phyloP scores from a whole-genome alignment of 257 asterid genomes.

The Rauvolfia tetraphylla region DNA sequence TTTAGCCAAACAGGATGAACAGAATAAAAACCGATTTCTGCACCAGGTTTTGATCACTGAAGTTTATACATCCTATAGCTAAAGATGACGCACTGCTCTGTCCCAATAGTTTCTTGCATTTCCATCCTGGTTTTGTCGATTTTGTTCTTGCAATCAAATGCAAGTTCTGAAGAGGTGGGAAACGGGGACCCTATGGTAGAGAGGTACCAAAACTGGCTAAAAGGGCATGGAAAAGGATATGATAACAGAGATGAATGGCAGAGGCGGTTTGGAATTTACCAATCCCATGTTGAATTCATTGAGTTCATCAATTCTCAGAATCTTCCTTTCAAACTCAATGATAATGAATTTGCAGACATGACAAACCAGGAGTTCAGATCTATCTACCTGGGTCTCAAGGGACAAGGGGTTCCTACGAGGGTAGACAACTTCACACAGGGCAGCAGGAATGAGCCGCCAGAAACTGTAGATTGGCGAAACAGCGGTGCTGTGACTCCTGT shows the following conservation, averaged over 20 bases:
- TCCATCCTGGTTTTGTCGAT: constrained; percentile 24
- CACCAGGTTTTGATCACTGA: constrained; percentile 1
- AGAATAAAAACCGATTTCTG: background rate
- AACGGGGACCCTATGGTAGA: constrained; percentile 17
- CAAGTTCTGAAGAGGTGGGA: constrained; percentile 9
- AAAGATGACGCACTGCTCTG: constrained; percentile 26
- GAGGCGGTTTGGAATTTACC: constrained; percentile 53
- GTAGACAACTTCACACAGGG: background rate
- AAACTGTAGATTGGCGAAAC: constrained; percentile 61
- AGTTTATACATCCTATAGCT: background rate
- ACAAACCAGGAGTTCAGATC: constrained; percentile 60
- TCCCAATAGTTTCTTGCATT: constrained; percentile 9
- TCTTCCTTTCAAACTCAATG: constrained; percentile 49
- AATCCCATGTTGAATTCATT: constrained; percentile 40
- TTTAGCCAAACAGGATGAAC: constrained; percentile 18
- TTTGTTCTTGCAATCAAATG: constrained; percentile 25
- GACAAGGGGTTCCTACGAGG: background rate
- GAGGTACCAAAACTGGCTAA: constrained; percentile 49
- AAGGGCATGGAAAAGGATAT: constrained; percentile 32
- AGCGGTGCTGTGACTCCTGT: constrained; percentile 56
- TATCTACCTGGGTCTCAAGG: constrained; percentile 42
- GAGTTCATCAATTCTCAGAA: constrained; percentile 53
- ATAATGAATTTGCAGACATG: constrained; percentile 65
- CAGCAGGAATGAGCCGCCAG: constrained; percentile 14
- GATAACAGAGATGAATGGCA: constrained; percentile 43